Evolutionary conservation across 805 yeast genomes (phyloP), one percentile per base, ranked within the genome.

Genomic region (Wickerhamiella sergipiensis): DNA sequence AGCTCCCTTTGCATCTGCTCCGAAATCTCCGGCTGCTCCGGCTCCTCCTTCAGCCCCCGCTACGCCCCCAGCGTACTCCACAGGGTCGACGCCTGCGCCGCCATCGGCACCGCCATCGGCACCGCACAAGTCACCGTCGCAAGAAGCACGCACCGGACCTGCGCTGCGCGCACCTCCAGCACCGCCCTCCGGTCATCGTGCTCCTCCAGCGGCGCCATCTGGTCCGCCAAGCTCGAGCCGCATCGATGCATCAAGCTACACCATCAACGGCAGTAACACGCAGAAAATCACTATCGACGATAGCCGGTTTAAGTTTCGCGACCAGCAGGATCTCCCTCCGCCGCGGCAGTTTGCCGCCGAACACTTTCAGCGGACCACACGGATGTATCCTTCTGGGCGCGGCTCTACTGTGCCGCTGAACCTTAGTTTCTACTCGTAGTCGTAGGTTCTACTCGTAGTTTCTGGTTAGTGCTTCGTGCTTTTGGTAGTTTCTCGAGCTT

Each of bases 341-440:
- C 97, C 98, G n/a, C 74, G 97, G 57, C 52, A 53, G 46, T 48
- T 58, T 29, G 54, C 57, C 12, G 48, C 52, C 3, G 52, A 50
- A 29, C 74, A 76, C 47, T 87, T 84, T 61, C 79, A 76, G 49
- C 84, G 81, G 3, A 75, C 74, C 46, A 76, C 76, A 52, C 88
- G 90, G 64, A 70, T 88, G 56, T 92, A 92, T 68, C 96, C 97
- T 17, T 85, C 95, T 67, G 97, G 97, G 13, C 76, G 95, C 59
- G 97, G 97, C 2, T 78, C 88, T 26, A 85, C 95, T 33, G 92
- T 89, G 38, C 97, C 97, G 0, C 68, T 89, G 55, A 79, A 85
- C 57, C 69, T 89, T 50, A 64, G 73, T 17, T 49, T 67, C 24
- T 69, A 60, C 55, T 52, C 33, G 15, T 29, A 29, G 33, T 7